Base-by-base conservation (phyloP, 148 eudicot species). In the Polygonum aviculare region DNA sequence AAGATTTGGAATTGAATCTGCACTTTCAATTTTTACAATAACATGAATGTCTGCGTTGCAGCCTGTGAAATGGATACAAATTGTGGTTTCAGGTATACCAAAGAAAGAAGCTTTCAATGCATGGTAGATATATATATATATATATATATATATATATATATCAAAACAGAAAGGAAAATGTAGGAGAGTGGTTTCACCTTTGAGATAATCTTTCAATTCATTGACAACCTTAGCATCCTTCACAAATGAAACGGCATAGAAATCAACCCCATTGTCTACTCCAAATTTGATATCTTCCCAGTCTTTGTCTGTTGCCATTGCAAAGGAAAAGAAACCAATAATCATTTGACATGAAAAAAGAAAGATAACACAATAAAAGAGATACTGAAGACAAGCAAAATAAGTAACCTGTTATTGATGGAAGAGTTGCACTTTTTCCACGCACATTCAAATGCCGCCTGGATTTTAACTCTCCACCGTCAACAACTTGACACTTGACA, bases 221-320 rank as follows among this genome's bases (percentile, higher is more conserved):
- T 88, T 90, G 52, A 95, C 86, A 81, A 95, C 99, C 78, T 84
- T 73, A 49, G 97, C 97, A 81, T 88, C 91, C 86, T 95, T 95
- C 75, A 95, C 99, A 82, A 93, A 95, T 45, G 99, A 95, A 80
- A 95, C 97, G 74, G 99, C 99, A 81, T 95, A 95, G 72, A 87
- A 95, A 77, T 95, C 99, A 79, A 95, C 93, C 79, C 86, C 75
- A 73, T 95, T 95, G 77, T 95, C 97, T 78, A 93, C 97, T 50
- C 99, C 99, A 86, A 95, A 95, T 84, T 93, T 91, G 74, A 95
- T 95, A 81, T 95, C 99, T 77, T 95, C 99, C 99, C 99, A 95
- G 72, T 95, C 99, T 84, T 95, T 95, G 79, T 91, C 99, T 93
- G 86, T 70, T 76, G 19, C 49, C 41, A 76, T 70, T 67, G 73